Percentiles rank a stretch among this genome's conserved stretches.
phyloP scores from a whole-genome alignment of 177 flowering plant species.

The Vitis hybrid region DNA sequence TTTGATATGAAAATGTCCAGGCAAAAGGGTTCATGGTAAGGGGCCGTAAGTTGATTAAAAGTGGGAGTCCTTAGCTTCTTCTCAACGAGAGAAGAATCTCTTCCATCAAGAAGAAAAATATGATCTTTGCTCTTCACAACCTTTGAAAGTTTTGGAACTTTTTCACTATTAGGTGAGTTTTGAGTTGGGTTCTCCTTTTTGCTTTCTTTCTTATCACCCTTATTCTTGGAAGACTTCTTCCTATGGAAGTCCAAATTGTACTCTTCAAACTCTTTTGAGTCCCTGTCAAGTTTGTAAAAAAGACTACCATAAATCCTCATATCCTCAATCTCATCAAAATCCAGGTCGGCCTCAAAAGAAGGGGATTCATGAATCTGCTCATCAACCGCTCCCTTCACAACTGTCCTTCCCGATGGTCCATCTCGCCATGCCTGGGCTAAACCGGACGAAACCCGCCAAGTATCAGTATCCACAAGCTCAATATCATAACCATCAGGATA shows the following conservation, averaged over 20 bases:
- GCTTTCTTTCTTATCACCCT: conserved; percentile 13
- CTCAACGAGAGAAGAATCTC: conserved; percentile 17
- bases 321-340: conserved; percentile 75
- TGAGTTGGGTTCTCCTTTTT: conserved; percentile 12
- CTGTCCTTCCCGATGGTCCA: conserved; percentile 1
- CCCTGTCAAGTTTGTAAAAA: conserved; percentile 69
- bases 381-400: conserved; percentile 12
- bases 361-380: conserved; percentile 6
- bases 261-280: conserved; percentile 82
- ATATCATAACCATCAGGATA: conserved; percentile 30
- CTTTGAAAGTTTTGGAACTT: conserved; percentile 9
- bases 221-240: conserved; percentile 39
- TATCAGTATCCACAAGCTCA: conserved; percentile 55
- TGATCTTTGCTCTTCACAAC: conserved; percentile 13
- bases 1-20: conserved; percentile 79
- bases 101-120: conserved; percentile 12
- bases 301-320: conserved; percentile 71
- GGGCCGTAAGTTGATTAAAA: conserved; percentile 74
- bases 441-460: conserved; percentile 60
- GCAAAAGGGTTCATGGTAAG: conserved; percentile 89
- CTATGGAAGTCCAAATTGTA: conserved; percentile 57
- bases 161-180: conserved; percentile 2
- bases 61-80: conserved; percentile 62
- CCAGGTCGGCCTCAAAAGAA: conserved; percentile 23
- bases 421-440: conserved; percentile 50